A percentile compares a stretch with the other conserved stretches of the same genome.
Conservation (phyloP, 768 basidiomycete species). For the Candolleomyces efflorescens region DNA sequence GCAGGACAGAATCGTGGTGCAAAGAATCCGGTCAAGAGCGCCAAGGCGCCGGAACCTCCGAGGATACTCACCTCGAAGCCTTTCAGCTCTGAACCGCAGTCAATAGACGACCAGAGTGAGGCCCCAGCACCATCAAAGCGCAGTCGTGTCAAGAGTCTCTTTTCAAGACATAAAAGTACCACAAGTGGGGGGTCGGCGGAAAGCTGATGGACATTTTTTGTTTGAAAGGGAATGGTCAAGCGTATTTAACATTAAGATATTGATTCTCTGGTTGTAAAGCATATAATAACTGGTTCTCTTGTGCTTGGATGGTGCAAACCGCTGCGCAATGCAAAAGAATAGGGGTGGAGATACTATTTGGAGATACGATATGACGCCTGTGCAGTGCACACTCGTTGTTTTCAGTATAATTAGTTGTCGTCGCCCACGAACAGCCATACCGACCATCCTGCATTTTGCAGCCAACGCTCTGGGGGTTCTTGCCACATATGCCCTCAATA, state of each 20-base stretch:
- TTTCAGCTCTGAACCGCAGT: slow-evolving; percentile 40
- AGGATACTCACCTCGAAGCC: slow-evolving; percentile 19
- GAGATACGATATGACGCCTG: neutral
- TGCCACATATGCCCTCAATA: slow-evolving; percentile 10
- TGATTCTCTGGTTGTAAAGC: too few relatives aligned
- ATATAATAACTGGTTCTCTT: too few relatives aligned
- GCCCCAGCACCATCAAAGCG: slow-evolving; percentile 11
- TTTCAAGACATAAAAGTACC: slow-evolving; percentile 12
- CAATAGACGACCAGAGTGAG: slow-evolving; percentile 13
- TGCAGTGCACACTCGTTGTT: neutral
- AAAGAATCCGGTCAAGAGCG: neutral
- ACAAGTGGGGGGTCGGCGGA: neutral
- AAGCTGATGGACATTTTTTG: neutral
- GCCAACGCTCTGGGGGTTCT: neutral
- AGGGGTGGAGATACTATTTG: slow-evolving; percentile 15
- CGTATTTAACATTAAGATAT: too few relatives aligned
- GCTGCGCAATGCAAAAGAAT: neutral
- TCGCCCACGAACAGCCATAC: neutral
- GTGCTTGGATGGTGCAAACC: too few relatives aligned
- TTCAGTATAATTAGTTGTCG: neutral
- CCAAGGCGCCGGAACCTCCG: neutral
- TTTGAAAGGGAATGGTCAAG: slow-evolving; percentile 16
- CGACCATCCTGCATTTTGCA: neutral
- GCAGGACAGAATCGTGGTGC: neutral
- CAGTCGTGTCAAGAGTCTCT: slow-evolving; percentile 30